Base-by-base conservation (phyloP, 208 protist species). In the Acanthamoeba healyi region DNA sequence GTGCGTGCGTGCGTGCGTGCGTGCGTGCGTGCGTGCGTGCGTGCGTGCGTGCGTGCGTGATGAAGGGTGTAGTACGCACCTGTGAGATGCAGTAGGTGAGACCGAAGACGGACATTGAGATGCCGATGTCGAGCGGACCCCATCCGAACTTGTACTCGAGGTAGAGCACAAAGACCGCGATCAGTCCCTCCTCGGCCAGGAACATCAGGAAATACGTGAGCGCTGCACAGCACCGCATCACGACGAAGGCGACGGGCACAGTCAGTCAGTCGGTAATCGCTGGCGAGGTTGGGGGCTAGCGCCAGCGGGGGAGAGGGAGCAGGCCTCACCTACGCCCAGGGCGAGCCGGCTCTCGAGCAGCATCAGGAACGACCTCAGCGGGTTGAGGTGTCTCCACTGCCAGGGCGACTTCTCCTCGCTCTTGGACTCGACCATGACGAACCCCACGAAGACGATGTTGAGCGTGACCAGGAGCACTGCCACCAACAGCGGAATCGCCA, bases 341-440 rank as follows among this genome's bases (percentile, higher is more conserved):
- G 82, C 58, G 54, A 38, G 70, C 15, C 26, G 22, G 36, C 70
- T 70, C 5, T 32, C 15, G 36, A 63, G 26, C 7, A 90, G 40
- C 54, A 90, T 36, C 5, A 2, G 2, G 34, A 90, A 90, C 0
- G 82, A 70, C 7, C 82, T 49, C 54, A 90, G 70, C 0, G 82
- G 82, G 44, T 90, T 90, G 6, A 90, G 4, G 26, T 54, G 49
- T 12, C 32, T 58, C 49, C 82, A 90, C 10, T 63, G 22, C 58
- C 49, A 70, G 6, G 49, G 82, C 19, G 9, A 46, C 38, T 42
- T 42, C 38, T 90, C 54, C 26, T 61, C 0, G 0, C 17, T 36
- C 58, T 70, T 90, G 22, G 82, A 90, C 24, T 90, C 82, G 24
- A 90, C 82, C 49, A 90, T 72, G 19, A 70, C 15, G 54, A 90